Conservation (phyloP, 1,139 yeast species). For the Candida sp. region DNA sequence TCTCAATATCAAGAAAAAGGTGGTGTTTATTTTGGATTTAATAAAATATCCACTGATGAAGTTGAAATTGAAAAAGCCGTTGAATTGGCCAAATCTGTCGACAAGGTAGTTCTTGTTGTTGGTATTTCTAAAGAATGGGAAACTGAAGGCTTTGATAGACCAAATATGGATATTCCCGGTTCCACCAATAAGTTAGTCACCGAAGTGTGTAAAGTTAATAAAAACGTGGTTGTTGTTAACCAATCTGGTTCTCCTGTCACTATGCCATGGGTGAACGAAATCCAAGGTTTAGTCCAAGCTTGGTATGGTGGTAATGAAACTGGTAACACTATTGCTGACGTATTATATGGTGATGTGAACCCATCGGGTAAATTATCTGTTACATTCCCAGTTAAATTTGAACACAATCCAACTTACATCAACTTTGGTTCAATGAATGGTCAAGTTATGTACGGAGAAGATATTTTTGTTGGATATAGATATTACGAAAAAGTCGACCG, state of each 20-base stretch:
- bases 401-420: slow-evolving; percentile 44
- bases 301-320: slow-evolving; percentile 36
- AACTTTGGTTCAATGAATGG: slow-evolving; percentile 38
- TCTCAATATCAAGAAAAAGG: slow-evolving; percentile 23
- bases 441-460: slow-evolving; percentile 52
- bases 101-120: slow-evolving; percentile 40
- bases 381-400: slow-evolving; percentile 45
- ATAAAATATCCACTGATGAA: slow-evolving; percentile 17
- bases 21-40: slow-evolving; percentile 30
- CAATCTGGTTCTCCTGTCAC: slow-evolving; percentile 65
- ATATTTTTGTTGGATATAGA: slow-evolving; percentile 58
- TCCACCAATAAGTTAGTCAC: slow-evolving; percentile 43
- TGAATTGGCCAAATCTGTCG: slow-evolving; percentile 24
- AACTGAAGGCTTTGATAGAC: slow-evolving; percentile 34
- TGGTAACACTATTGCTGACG: slow-evolving; percentile 21
- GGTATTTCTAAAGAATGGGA: slow-evolving; percentile 40
- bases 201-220: slow-evolving; percentile 45
- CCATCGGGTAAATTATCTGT: slow-evolving; percentile 30
- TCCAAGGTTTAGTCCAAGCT: slow-evolving; percentile 48
- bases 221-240: slow-evolving; percentile 51
- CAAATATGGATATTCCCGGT: slow-evolving; percentile 42
- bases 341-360: slow-evolving; percentile 20
- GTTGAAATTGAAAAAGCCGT: slow-evolving; percentile 24
- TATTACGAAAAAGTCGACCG: slow-evolving; percentile 50
- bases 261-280: slow-evolving; percentile 52